phyloP scores from a whole-genome alignment of 140 eudicot species.

The Oenanthe javanica region DNA sequence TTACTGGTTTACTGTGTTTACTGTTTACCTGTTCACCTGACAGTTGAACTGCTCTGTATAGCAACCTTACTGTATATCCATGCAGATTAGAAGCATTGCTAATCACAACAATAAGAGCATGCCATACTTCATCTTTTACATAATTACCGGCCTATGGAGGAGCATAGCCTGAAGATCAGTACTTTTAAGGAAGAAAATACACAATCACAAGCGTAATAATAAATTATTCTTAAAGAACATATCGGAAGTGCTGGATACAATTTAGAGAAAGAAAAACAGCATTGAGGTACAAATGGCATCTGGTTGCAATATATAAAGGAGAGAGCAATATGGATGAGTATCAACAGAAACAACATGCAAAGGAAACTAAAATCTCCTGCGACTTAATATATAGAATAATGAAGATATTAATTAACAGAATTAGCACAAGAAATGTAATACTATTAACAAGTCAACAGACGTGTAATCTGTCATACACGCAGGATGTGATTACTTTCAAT shows the following conservation, averaged over 20 bases:
- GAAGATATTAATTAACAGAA: background rate
- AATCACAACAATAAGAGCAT: constrained; percentile 83
- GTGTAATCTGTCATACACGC: background rate
- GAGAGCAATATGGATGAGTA: background rate
- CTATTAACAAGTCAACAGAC: background rate
- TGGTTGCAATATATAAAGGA: background rate
- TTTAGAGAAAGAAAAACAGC: background rate
- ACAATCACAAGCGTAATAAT: constrained; percentile 5
- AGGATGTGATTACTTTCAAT: background rate
- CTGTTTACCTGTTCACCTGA: constrained; percentile 92
- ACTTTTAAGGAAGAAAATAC: constrained; percentile 16
- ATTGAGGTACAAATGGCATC: background rate
- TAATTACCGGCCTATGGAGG: constrained; percentile 45
- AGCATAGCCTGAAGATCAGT: constrained; percentile 37
- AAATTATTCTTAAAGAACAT: background rate
- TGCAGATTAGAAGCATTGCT: constrained; percentile 88
- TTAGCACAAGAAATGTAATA: background rate
- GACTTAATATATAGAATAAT: background rate
- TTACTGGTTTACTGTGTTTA: constrained; percentile 21
- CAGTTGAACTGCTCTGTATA: constrained; percentile 71
- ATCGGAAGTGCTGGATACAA: background rate
- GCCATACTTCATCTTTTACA: constrained; percentile 51
- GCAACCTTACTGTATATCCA: constrained; percentile 81
- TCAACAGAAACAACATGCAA: background rate
- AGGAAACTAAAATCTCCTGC: background rate